A percentile compares a stretch with the other conserved stretches of the same genome.
phyloP scores from a whole-genome alignment of 2,329 filamentous ascomycete genomes.

The Rugonectria rugulosa region DNA sequence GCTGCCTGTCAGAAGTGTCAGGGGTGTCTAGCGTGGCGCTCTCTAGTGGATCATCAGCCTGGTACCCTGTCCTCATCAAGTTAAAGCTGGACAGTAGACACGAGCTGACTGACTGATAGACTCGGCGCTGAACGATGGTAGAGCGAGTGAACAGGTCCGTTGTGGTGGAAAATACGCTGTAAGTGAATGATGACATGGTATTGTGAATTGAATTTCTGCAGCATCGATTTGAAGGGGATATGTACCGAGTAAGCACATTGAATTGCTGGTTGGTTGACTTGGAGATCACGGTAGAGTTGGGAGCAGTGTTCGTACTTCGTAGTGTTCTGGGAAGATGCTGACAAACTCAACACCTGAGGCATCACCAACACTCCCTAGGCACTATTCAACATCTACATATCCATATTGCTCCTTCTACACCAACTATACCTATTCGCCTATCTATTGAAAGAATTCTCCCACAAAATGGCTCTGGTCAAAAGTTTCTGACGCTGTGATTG shows the following conservation, averaged over 20 bases:
- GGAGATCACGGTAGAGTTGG: too few relatives aligned
- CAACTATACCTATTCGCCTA: constrained; percentile 4
- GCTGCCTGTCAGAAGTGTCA: constrained; percentile 8
- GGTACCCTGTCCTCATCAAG: background rate
- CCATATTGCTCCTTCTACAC: background rate
- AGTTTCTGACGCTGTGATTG: background rate
- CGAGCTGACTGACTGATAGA: background rate
- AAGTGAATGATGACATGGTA: too few relatives aligned
- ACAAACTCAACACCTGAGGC: background rate
- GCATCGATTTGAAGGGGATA: too few relatives aligned
- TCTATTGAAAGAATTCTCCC: too few relatives aligned
- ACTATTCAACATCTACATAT: too few relatives aligned
- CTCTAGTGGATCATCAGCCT: constrained; percentile 2
- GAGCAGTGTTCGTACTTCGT: too few relatives aligned
- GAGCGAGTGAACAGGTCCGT: background rate
- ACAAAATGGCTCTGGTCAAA: background rate
- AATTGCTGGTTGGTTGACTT: too few relatives aligned
- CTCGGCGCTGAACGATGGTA: background rate
- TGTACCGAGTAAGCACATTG: too few relatives aligned
- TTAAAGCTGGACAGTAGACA: background rate
- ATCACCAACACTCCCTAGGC: constrained; percentile 14
- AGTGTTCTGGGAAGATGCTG: too few relatives aligned
- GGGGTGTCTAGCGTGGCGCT: background rate
- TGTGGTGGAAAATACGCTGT: too few relatives aligned
- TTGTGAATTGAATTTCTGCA: too few relatives aligned